Evolutionary conservation across 805 yeast genomes (phyloP).

Genomic region (Naumovozyma castellii): DNA sequence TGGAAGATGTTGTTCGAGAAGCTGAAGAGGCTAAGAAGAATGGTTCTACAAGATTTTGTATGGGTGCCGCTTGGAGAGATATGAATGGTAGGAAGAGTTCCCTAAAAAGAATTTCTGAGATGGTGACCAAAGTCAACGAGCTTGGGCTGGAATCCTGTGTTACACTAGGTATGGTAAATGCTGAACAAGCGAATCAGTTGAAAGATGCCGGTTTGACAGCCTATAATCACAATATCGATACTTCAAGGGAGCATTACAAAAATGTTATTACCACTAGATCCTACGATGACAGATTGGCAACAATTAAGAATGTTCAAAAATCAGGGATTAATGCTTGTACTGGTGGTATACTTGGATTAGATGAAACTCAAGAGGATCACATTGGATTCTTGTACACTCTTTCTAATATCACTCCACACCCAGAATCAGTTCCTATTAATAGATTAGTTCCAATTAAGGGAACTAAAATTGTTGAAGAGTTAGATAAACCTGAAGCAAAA

Average conservation of each 20-base stretch:
- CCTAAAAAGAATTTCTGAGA: slow-evolving; percentile 48
- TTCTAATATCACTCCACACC: slow-evolving; percentile 61
- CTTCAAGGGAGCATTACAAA: slow-evolving; percentile 69
- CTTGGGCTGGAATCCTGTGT: slow-evolving; percentile 72
- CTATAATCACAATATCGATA: slow-evolving; percentile 72
- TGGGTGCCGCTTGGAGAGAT: slow-evolving; percentile 87
- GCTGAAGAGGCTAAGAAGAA: slow-evolving; percentile 58
- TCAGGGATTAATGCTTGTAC: slow-evolving; percentile 65
- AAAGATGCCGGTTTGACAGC: slow-evolving; percentile 71
- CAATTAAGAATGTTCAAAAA: slow-evolving; percentile 52
- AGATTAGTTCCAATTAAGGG: slow-evolving; percentile 71
- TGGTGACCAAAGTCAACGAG: slow-evolving; percentile 56
- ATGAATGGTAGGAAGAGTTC: slow-evolving; percentile 71
- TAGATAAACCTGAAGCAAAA: slow-evolving; percentile 32
- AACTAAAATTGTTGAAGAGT: slow-evolving; percentile 59
- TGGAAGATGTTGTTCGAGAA: slow-evolving; percentile 54
- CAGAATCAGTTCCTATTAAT: slow-evolving; percentile 76
- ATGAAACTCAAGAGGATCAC: slow-evolving; percentile 65
- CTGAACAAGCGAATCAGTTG: slow-evolving; percentile 50
- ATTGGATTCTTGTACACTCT: slow-evolving; percentile 57
- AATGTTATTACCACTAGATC: slow-evolving; percentile 61
- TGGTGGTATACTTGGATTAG: slow-evolving; percentile 74
- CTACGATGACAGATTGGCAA: slow-evolving; percentile 61
- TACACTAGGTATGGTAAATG: slow-evolving; percentile 67
- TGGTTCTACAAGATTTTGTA: slow-evolving; percentile 70